Conservation (phyloP, 805 yeast species). For the Starmerella powellii region DNA sequence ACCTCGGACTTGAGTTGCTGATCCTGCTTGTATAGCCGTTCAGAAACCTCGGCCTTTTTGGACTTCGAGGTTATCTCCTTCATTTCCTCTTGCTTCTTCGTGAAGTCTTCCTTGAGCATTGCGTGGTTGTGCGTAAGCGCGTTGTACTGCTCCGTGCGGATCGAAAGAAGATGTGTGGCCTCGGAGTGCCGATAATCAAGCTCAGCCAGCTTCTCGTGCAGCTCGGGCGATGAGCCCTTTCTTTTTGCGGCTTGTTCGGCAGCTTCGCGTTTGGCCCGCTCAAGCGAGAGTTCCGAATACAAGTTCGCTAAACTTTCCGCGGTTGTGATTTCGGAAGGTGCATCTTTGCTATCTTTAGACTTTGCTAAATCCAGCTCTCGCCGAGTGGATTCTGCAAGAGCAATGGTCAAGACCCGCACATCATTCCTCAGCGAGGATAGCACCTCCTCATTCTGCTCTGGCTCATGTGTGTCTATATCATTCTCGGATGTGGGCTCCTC, state of each 20-base stretch:
- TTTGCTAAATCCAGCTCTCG: slow-evolving; percentile 27
- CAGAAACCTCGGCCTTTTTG: slow-evolving; percentile 21
- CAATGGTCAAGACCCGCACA: slow-evolving; percentile 28
- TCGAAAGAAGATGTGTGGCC: slow-evolving; percentile 25
- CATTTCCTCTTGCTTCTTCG: slow-evolving; percentile 2
- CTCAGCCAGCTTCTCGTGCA: slow-evolving; percentile 19
- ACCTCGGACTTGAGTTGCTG: slow-evolving; percentile 26
- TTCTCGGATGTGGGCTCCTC: too few species aligned
- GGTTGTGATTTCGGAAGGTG: neutral
- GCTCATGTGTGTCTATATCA: too few species aligned
- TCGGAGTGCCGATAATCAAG: slow-evolving; percentile 26
- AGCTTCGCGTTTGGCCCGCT: slow-evolving; percentile 26
- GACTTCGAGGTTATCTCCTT: slow-evolving; percentile 5
- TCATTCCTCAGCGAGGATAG: slow-evolving; percentile 26
- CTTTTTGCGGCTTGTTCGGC: slow-evolving; percentile 18
- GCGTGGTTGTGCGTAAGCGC: slow-evolving; percentile 22
- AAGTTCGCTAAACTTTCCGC: slow-evolving; percentile 23
- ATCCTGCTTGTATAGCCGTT: slow-evolving; percentile 11
- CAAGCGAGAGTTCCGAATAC: slow-evolving; percentile 26
- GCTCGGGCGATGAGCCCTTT: slow-evolving; percentile 5
- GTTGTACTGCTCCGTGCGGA: slow-evolving; percentile 25
- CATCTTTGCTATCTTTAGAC: neutral
- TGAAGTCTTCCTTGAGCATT: slow-evolving; percentile 16
- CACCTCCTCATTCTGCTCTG: slow-evolving; percentile 17
- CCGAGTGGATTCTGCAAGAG: slow-evolving; percentile 30